phyloP scores from a whole-genome alignment of 2,329 filamentous ascomycete genomes.

The Arthroderma uncinatum region DNA sequence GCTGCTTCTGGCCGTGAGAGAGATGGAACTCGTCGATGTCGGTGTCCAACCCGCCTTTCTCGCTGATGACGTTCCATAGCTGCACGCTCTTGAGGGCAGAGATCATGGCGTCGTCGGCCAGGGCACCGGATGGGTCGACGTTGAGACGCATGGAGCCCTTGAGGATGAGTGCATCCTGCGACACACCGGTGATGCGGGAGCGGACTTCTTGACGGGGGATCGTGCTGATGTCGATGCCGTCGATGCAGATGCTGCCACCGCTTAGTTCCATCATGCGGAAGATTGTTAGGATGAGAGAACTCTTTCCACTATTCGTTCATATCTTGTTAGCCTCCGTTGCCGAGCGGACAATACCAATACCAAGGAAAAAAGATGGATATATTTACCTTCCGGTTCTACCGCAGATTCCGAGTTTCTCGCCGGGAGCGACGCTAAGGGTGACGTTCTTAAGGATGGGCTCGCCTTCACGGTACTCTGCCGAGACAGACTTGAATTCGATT shows the following conservation, averaged over 20 bases:
- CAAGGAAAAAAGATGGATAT: background rate
- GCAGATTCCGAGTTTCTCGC: slow-evolving; percentile 27
- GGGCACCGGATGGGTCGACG: slow-evolving; percentile 27
- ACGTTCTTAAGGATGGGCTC: slow-evolving; percentile 21
- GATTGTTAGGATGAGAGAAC: slow-evolving; percentile 32
- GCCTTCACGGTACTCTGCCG: slow-evolving; percentile 25
- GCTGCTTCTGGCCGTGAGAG: slow-evolving; percentile 51
- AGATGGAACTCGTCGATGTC: slow-evolving; percentile 41
- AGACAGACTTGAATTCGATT: slow-evolving; percentile 30
- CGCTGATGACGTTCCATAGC: slow-evolving; percentile 27
- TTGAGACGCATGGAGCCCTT: slow-evolving; percentile 32
- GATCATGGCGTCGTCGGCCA: slow-evolving; percentile 29
- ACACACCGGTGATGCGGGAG: slow-evolving; percentile 32
- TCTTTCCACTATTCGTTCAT: slow-evolving; percentile 29
- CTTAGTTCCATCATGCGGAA: slow-evolving; percentile 35
- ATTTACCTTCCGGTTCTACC: slow-evolving; percentile 25
- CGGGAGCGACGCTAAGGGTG: slow-evolving; percentile 19
- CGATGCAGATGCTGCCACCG: slow-evolving; percentile 33
- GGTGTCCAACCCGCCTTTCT: slow-evolving; percentile 31
- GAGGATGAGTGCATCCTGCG: slow-evolving; percentile 37
- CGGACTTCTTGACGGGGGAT: slow-evolving; percentile 33
- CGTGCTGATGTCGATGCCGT: slow-evolving; percentile 32
- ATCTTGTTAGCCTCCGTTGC: background rate
- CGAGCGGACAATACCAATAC: background rate
- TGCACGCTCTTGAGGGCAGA: slow-evolving; percentile 31